Evolutionary conservation across 2,329 filamentous ascomycete genomes (phyloP).

Genomic region (Geosmithia putterillii): DNA sequence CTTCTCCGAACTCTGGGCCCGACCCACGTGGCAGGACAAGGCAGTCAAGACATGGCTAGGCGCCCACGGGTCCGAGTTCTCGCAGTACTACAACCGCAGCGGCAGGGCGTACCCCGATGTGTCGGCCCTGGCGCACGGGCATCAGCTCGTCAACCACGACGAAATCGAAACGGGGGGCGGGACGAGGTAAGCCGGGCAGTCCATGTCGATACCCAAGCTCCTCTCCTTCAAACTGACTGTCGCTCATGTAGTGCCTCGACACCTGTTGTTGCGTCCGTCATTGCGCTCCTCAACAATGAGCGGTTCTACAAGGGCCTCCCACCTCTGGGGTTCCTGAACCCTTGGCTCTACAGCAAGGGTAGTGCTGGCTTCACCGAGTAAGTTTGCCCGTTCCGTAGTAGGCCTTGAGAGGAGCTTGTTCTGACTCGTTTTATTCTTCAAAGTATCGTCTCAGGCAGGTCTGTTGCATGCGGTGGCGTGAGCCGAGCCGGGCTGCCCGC

Average conservation of each 20-base stretch:
- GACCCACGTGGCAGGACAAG: conserved; percentile 30
- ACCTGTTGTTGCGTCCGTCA: conserved; percentile 49
- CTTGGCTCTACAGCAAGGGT: conserved; percentile 38
- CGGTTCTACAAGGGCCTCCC: conserved; percentile 40
- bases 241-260: conserved; percentile 36
- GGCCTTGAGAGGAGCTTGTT: neutral
- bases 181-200: conserved; percentile 14
- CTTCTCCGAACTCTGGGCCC: conserved; percentile 36
- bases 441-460: conserved; percentile 22
- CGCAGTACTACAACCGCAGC: conserved; percentile 24
- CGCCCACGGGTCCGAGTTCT: conserved; percentile 34
- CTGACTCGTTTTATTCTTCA: conserved; percentile 1
- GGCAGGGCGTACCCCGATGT: conserved; percentile 53
- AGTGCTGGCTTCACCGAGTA: conserved; percentile 21
- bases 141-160: conserved; percentile 19
- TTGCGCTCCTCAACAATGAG: conserved; percentile 53
- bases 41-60: conserved; percentile 26
- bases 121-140: conserved; percentile 33
- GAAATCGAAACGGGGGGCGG: conserved; percentile 13
- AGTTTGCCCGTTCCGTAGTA: conserved; percentile 2
- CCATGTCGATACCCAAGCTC: neutral
- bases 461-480: conserved; percentile 15
- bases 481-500: conserved; percentile 12
- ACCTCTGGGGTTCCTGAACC: conserved; percentile 47
- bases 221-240: neutral